Evolutionary conservation across 1,284 basidiomycete genomes (phyloP).

Genomic region (Cutaneotrichosporon sp.): DNA sequence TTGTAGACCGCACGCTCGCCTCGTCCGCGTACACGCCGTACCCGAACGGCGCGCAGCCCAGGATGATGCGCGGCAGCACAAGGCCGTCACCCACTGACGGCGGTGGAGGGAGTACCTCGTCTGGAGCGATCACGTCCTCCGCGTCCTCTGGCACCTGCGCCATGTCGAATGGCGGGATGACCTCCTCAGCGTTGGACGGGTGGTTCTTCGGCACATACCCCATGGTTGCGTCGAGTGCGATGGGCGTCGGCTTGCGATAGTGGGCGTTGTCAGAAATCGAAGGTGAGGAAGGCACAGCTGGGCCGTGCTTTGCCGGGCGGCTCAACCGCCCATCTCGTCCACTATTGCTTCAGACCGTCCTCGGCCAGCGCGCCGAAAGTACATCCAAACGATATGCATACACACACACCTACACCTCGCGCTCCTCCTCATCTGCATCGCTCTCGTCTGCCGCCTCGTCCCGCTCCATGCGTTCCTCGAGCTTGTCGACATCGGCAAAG

Average conservation of each 20-base stretch:
- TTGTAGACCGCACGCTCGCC: slow-evolving; percentile 56
- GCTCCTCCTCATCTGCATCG: neutral
- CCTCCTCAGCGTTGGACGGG: slow-evolving; percentile 34
- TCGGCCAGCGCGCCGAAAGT: neutral
- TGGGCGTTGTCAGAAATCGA: no score
- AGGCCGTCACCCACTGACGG: slow-evolving; percentile 2
- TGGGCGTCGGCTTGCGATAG: no score
- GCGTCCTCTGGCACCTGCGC: slow-evolving; percentile 17
- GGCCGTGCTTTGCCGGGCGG: no score
- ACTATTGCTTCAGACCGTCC: neutral
- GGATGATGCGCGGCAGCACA: slow-evolving; percentile 55
- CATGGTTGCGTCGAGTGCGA: no score
- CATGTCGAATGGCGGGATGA: slow-evolving; percentile 23
- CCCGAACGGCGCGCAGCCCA: slow-evolving; percentile 69
- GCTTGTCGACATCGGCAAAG: no score
- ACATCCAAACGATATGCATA: no score
- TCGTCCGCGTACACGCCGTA: slow-evolving; percentile 63
- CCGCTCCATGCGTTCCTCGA: no score
- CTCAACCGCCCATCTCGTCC: neutral
- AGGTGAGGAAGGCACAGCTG: no score
- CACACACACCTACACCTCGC: neutral
- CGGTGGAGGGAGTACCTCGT: slow-evolving; percentile 20
- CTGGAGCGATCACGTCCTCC: slow-evolving; percentile 20
- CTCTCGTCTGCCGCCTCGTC: neutral
- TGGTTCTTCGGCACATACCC: slow-evolving; percentile 25